These are phyloP conservation scores for Podosphaera xanthii DNA, from an alignment of 2,329 filamentous ascomycete species.

Conservation along the genomic window DNA sequence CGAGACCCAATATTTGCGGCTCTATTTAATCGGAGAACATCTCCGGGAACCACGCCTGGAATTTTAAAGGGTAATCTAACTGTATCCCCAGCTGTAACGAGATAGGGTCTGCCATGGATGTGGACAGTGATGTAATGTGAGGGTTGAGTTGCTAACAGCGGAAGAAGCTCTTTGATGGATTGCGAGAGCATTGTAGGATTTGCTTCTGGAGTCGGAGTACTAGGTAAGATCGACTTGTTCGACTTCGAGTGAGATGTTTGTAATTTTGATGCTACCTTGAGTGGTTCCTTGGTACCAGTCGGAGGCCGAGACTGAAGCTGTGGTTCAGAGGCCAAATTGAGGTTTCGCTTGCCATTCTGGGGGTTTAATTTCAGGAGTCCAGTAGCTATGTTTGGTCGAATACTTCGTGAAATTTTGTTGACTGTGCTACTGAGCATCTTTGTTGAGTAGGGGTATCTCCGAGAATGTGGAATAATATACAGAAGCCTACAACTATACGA, in stretches of 20 bases:
- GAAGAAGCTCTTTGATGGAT: constrained; percentile 38
- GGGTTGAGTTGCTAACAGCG: constrained; percentile 48
- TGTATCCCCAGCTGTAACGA: constrained; percentile 52
- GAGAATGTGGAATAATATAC: neutral
- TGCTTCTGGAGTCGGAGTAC: neutral
- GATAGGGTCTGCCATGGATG: constrained; percentile 60
- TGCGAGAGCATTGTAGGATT: constrained; percentile 20
- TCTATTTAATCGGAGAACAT: constrained; percentile 70
- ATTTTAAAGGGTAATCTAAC: constrained; percentile 62
- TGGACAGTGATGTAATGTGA: constrained; percentile 59
- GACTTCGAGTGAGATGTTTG: neutral
- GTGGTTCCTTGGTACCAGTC: neutral
- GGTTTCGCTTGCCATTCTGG: neutral
- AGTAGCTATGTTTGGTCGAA: neutral
- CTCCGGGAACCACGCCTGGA: constrained; percentile 54
- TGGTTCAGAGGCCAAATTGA: neutral
- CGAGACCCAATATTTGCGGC: constrained; percentile 63
- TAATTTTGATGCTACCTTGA: neutral
- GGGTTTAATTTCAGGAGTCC: neutral
- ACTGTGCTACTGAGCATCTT: neutral
- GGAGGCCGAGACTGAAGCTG: neutral
- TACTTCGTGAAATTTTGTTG: neutral
- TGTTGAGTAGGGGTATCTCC: neutral
- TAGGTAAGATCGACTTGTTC: neutral
- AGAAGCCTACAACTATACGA: neutral